Conservation (phyloP, 2,329 filamentous ascomycete species). For the Diaporthe sp. region DNA sequence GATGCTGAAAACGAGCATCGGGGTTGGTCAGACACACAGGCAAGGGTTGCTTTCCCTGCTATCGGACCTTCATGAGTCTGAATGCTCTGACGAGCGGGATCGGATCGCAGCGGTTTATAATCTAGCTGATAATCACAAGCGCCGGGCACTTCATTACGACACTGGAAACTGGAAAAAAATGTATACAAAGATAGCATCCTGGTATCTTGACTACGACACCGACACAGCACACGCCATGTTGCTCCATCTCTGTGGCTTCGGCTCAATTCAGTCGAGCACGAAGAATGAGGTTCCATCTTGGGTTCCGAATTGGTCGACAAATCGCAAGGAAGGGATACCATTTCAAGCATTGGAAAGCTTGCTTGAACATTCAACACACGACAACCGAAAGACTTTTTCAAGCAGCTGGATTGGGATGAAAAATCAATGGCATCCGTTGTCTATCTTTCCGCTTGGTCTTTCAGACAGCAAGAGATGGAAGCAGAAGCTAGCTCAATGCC, state of each 20-base stretch:
- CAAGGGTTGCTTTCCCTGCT: not conserved
- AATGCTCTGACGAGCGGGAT: not conserved
- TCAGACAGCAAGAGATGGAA: not conserved
- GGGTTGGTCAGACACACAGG: not conserved
- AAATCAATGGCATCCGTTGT: no score
- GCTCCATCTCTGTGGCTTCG: not conserved
- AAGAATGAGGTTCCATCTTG: not conserved
- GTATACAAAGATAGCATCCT: not conserved
- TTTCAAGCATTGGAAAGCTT: not conserved
- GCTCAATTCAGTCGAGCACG: not conserved
- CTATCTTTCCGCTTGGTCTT: no score
- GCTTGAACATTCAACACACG: no score
- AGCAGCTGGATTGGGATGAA: no score
- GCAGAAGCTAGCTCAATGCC: not conserved
- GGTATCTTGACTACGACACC: not conserved
- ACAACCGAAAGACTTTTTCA: no score
- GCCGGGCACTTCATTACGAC: not conserved
- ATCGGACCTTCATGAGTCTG: not conserved
- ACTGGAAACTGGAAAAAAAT: not conserved
- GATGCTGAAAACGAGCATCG: not conserved
- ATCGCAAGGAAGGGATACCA: not conserved
- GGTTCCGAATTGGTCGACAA: not conserved
- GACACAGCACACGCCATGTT: not conserved
- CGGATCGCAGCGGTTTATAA: not conserved
- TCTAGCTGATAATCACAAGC: not conserved